These are phyloP conservation scores for Phanerodontia chrysosporium DNA, from an alignment of 768 basidiomycete species.

Conservation along the genomic window DNA sequence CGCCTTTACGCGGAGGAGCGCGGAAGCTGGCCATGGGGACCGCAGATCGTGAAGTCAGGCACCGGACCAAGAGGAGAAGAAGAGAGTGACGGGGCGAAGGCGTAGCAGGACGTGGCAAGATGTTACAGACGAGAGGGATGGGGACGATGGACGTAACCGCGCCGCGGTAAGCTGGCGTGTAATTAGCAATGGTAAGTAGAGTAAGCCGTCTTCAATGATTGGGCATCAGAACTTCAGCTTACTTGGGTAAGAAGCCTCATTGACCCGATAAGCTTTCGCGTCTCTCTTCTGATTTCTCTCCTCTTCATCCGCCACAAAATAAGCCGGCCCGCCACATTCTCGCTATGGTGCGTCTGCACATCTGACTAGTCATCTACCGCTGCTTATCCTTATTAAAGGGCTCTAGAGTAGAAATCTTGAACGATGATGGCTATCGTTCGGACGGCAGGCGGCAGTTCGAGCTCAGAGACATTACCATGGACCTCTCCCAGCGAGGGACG, in stretches of 20 bases:
- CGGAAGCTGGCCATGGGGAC: slow-evolving; percentile 23
- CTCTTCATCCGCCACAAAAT: neutral
- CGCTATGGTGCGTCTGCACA: neutral
- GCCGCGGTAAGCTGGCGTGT: neutral
- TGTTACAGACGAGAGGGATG: neutral
- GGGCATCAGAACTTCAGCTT: neutral
- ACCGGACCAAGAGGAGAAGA: neutral
- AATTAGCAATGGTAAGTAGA: neutral
- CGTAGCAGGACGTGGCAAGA: neutral
- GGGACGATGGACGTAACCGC: neutral
- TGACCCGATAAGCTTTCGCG: neutral
- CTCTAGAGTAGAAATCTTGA: slow-evolving; percentile 68
- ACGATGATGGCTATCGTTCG: slow-evolving; percentile 83
- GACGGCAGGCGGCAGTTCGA: slow-evolving; percentile 94
- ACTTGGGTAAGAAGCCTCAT: neutral
- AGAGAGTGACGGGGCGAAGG: neutral
- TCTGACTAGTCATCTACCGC: neutral
- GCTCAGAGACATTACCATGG: slow-evolving; percentile 75
- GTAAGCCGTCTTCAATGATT: neutral
- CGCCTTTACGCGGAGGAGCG: slow-evolving; percentile 46
- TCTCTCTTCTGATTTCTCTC: neutral
- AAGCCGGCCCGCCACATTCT: too few relatives aligned
- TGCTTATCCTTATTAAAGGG: slow-evolving; percentile 25
- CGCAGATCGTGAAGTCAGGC: neutral
- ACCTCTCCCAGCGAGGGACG: slow-evolving; percentile 65